Base-by-base conservation (phyloP, 163 green algal species). In the Prototheca wickerhamii region DNA sequence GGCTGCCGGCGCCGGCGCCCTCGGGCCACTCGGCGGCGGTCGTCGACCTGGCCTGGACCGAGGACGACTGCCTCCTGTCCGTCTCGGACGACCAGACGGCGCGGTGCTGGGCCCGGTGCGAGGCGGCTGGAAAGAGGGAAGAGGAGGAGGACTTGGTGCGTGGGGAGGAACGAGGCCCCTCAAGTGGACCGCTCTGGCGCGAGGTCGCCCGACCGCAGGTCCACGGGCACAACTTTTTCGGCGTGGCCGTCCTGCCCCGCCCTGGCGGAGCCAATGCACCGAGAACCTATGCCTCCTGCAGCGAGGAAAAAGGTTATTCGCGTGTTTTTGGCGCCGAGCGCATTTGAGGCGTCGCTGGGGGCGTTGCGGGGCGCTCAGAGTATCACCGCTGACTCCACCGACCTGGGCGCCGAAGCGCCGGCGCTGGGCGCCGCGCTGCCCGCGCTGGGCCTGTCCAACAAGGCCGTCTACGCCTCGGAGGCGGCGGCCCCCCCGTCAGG, bases 241-340 rank as follows among this genome's bases (percentile, higher is more conserved):
- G 83, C 51, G 32, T 94, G 0, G 82, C 92, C 73, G 33, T 51
- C 3, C 31, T 69, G 50, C 57, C 20, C 35, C 61, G 32, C 15
- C 46, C 23, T 26, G 3, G 28, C 21, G 4, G n/a, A 4, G 23
- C 20, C 26, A 57, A 15, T 44, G 37, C 37, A 15, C 51, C n/a
- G 46, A 42, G 53, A 52, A 82, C 68, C 49, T 98, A 90, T 56
- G 88, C 86, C 21, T 88, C 80, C 59, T 89, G 88, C 21, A 86
- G 83, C 18, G 93, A 98, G 70, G 93, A 98, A 73, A n/a, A 98
- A 98, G 81, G 89, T 95, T 31, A 63, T 96, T 8, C 82, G 93
- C 2, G 84, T 97, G 15, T 90, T 98, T 62, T 76, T 91, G 72
- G 88, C 86, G 3, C 87, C 88, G 2, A 70, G 78, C 40, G 80